phyloP scores from a whole-genome alignment of 345 rosid genomes.

The Eucalyptus regnans region DNA sequence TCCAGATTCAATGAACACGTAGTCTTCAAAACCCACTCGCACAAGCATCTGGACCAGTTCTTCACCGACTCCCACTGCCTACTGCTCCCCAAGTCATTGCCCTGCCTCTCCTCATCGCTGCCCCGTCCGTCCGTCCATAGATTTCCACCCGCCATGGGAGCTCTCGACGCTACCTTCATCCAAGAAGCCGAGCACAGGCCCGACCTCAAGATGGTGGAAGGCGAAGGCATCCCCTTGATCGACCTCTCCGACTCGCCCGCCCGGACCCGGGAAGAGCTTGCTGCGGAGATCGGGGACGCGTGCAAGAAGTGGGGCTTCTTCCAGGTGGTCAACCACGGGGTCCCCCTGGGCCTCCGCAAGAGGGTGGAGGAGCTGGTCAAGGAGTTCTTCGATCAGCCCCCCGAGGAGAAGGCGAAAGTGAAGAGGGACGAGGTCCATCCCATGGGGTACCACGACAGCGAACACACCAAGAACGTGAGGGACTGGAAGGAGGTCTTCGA shows the following conservation, averaged over 20 bases:
- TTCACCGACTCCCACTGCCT: neutral
- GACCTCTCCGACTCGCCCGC: conserved; percentile 31
- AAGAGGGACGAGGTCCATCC: conserved; percentile 54
- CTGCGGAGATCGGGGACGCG: conserved; percentile 35
- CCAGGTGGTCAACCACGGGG: conserved; percentile 80
- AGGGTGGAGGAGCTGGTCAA: conserved; percentile 25
- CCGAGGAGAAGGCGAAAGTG: conserved; percentile 55
- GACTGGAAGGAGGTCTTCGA: conserved; percentile 95
- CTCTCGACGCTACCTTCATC: conserved; percentile 38
- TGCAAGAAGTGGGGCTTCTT: conserved; percentile 87
- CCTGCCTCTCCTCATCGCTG: neutral
- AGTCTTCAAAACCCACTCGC: neutral
- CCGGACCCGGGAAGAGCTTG: conserved; percentile 8
- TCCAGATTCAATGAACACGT: neutral
- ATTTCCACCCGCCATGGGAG: conserved; percentile 22
- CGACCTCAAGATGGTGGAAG: neutral
- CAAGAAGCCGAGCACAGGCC: conserved; percentile 49
- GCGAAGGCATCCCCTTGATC: conserved; percentile 49
- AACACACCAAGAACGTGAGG: conserved; percentile 85
- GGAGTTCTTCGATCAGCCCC: conserved; percentile 34
- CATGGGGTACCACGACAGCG: conserved; percentile 66
- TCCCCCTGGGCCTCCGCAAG: conserved; percentile 27
- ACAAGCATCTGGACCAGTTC: neutral
- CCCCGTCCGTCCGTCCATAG: neutral
- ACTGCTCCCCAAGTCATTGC: neutral